Conservation (phyloP, 1,284 basidiomycete genomes). For the Pisolithus thermaeus region DNA sequence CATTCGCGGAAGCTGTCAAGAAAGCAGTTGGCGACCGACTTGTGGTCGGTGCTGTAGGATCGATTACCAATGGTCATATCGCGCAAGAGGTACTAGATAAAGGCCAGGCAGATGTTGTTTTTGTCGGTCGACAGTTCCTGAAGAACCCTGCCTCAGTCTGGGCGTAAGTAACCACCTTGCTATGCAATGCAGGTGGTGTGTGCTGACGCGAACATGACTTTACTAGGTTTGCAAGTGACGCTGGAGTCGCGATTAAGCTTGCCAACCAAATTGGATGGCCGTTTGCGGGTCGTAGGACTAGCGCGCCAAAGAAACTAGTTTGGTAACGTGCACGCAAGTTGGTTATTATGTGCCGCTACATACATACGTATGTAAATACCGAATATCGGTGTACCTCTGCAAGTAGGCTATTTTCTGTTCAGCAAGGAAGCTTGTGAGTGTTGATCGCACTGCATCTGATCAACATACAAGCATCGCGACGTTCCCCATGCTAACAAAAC, state of each 20-base stretch:
- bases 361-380: too few species aligned
- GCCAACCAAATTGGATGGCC: slow-evolving; percentile 51
- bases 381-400: too few species aligned
- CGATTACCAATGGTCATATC: slow-evolving; percentile 51
- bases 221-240: slow-evolving; percentile 46
- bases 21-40: slow-evolving; percentile 45
- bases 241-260: slow-evolving; percentile 38
- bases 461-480: too few species aligned
- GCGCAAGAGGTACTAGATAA: slow-evolving; percentile 59
- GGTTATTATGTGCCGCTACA: too few species aligned
- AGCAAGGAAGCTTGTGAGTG: too few species aligned
- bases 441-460: too few species aligned
- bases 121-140: slow-evolving; percentile 53
- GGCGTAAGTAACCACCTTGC: slow-evolving; percentile 22
- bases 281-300: slow-evolving; percentile 31
- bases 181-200: not conserved
- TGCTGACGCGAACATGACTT: not conserved
- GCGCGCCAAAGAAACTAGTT: not conserved
- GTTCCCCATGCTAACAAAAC: too few species aligned
- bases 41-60: slow-evolving; percentile 57
- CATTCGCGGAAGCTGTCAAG: slow-evolving; percentile 53
- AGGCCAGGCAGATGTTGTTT: slow-evolving; percentile 49
- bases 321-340: slow-evolving; percentile 4
- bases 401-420: too few species aligned
- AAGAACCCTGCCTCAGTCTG: slow-evolving; percentile 49